Conservation (phyloP, 805 yeast genomes). For the Myxozyma lipomycoides region DNA sequence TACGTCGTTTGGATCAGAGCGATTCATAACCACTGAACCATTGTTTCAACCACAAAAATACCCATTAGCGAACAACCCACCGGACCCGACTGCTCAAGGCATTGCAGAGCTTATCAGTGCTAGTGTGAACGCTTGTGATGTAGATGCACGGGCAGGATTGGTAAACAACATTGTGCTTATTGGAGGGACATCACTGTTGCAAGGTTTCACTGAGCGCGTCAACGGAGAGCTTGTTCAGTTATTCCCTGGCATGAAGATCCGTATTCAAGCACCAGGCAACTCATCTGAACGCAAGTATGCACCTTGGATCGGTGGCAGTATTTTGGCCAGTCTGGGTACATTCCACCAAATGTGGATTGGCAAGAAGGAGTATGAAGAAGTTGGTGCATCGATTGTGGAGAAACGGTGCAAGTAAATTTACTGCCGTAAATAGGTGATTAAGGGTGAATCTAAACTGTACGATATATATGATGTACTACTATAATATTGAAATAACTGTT, state of each 20-base stretch:
- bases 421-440: background rate
- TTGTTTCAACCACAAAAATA: constrained; percentile 61
- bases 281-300: constrained; percentile 54
- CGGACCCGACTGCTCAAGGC: constrained; percentile 14
- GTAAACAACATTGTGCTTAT: constrained; percentile 53
- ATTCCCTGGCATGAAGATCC: constrained; percentile 49
- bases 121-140: constrained; percentile 46
- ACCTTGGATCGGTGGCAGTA: constrained; percentile 71
- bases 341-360: constrained; percentile 56
- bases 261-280: constrained; percentile 42
- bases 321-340: constrained; percentile 56
- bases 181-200: constrained; percentile 56
- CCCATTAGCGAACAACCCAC: constrained; percentile 42
- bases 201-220: constrained; percentile 54
- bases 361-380: constrained; percentile 61
- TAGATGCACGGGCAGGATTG: constrained; percentile 39
- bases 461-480: constrained; percentile 1
- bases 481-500: no score
- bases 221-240: constrained; percentile 52
- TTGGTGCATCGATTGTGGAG: constrained; percentile 46
- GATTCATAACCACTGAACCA: constrained; percentile 58
- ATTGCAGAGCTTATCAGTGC: constrained; percentile 43
- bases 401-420: constrained; percentile 37
- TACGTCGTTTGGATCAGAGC: constrained; percentile 50
- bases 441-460: constrained; percentile 5